A percentile compares a stretch with the other conserved stretches of the same genome.
phyloP scores from a whole-genome alignment of 2,329 filamentous ascomycete species.

The Microdochium trichocladiopsis region DNA sequence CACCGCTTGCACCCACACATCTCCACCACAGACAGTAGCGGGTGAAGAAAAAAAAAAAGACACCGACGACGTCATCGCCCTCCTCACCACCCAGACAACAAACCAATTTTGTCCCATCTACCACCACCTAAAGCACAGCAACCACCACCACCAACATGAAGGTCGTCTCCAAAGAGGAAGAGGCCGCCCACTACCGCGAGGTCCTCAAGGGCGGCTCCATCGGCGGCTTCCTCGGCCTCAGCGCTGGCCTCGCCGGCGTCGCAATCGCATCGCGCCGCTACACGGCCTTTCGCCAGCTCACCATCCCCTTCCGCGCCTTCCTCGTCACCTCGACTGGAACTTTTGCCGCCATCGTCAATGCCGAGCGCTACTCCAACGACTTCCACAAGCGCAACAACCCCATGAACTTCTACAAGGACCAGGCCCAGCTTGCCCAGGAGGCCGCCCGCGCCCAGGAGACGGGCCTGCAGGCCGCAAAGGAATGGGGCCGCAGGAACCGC shows the following conservation, averaged over 20 bases:
- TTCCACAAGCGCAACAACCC: constrained; percentile 69
- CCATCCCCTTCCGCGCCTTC: constrained; percentile 86
- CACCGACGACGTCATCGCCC: neutral
- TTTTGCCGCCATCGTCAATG: constrained; percentile 81
- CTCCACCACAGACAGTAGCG: too few relatives aligned
- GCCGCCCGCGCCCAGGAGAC: constrained; percentile 50
- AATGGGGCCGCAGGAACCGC: constrained; percentile 73
- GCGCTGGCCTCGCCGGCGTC: constrained; percentile 61
- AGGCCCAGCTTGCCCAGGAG: constrained; percentile 47
- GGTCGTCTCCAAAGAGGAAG: constrained; percentile 90
- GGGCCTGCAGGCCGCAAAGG: constrained; percentile 51
- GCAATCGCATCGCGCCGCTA: constrained; percentile 63
- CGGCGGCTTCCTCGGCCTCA: constrained; percentile 64
- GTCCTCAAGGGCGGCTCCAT: constrained; percentile 74
- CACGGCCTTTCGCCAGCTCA: constrained; percentile 71
- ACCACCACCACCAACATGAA: constrained; percentile 51
- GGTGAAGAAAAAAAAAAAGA: too few relatives aligned
- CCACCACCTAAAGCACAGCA: neutral
- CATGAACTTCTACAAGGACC: constrained; percentile 58
- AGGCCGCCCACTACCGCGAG: constrained; percentile 72
- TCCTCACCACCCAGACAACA: neutral
- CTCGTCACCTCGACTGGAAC: constrained; percentile 76
- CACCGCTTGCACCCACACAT: too few relatives aligned
- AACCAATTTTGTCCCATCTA: neutral
- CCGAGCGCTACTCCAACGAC: constrained; percentile 59